phyloP scores from a whole-genome alignment of 78 protist species.

The Acrasis kona region DNA sequence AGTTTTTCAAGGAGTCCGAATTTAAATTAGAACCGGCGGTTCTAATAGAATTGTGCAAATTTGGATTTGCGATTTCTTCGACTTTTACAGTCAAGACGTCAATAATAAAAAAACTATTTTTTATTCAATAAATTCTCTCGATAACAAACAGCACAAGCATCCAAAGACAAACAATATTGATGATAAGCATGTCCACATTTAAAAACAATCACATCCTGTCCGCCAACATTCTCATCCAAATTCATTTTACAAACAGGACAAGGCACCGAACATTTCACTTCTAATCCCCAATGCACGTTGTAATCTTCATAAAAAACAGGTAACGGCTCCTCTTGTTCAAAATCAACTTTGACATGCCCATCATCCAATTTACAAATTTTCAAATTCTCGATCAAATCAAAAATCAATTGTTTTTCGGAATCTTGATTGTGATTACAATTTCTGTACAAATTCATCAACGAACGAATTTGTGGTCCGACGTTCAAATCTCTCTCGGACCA shows the following conservation, averaged over 20 bases:
- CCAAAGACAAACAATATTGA: neutral
- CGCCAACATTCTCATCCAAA: too few species aligned
- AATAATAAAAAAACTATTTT: neutral
- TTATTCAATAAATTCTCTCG: neutral
- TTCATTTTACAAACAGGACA: neutral
- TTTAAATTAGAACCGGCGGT: too few species aligned
- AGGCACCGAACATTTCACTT: neutral
- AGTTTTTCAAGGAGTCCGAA: too few species aligned
- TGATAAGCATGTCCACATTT: constrained; percentile 1
- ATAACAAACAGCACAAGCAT: neutral
- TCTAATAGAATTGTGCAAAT: too few species aligned
- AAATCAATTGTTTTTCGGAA: neutral
- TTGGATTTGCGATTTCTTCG: too few species aligned
- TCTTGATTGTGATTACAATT: neutral
- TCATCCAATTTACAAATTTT: neutral
- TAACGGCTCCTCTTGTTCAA: neutral
- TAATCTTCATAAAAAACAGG: neutral
- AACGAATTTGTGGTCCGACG: neutral
- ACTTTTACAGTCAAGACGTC: too few species aligned
- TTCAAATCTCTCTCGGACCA: neutral
- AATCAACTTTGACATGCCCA: neutral
- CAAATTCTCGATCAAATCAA: neutral
- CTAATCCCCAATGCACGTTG: neutral
- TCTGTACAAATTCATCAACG: neutral
- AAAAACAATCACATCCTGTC: neutral